Evolutionary conservation across 164 flowering plant species (phyloP).

Genomic region (Saururus chinensis): DNA sequence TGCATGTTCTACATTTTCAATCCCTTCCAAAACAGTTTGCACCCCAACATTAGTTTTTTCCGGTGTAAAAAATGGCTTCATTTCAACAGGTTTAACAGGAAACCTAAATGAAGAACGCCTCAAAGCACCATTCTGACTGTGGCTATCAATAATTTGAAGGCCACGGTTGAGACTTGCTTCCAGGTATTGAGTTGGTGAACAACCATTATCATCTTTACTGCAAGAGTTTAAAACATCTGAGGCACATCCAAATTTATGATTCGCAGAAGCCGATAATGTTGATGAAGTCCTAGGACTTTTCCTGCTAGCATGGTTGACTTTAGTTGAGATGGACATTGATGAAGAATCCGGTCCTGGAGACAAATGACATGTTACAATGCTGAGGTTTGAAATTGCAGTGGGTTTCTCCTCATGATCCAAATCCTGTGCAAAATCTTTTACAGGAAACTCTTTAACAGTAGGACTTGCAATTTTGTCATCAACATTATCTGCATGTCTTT

Average conservation of each 20-base stretch:
- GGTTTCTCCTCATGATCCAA: not conserved
- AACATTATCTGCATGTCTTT: not conserved
- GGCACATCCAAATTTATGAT: constrained; percentile 15
- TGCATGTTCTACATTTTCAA: constrained; percentile 20
- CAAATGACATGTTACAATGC: constrained; percentile 28
- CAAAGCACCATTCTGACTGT: constrained; percentile 44
- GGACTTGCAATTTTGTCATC: not conserved
- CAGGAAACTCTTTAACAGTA: too few relatives aligned
- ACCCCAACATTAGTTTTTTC: constrained; percentile 72
- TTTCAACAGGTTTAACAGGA: constrained; percentile 33
- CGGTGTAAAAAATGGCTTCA: constrained; percentile 29
- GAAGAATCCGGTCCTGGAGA: constrained; percentile 41
- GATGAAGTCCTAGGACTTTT: constrained; percentile 71
- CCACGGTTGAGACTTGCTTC: constrained; percentile 90
- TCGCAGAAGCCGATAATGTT: constrained; percentile 50
- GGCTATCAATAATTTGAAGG: constrained; percentile 57
- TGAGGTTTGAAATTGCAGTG: constrained; percentile 19
- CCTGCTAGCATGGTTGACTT: constrained; percentile 35
- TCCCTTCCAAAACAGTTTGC: constrained; percentile 43
- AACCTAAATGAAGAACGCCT: constrained; percentile 72
- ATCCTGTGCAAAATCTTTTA: not conserved
- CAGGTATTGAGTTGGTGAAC: constrained; percentile 45
- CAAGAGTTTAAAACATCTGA: constrained; percentile 23
- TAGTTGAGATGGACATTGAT: constrained; percentile 62
- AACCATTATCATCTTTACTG: constrained; percentile 17